phyloP scores from a whole-genome alignment of 495 filamentous ascomycete genomes.

The Monascus purpureus region DNA sequence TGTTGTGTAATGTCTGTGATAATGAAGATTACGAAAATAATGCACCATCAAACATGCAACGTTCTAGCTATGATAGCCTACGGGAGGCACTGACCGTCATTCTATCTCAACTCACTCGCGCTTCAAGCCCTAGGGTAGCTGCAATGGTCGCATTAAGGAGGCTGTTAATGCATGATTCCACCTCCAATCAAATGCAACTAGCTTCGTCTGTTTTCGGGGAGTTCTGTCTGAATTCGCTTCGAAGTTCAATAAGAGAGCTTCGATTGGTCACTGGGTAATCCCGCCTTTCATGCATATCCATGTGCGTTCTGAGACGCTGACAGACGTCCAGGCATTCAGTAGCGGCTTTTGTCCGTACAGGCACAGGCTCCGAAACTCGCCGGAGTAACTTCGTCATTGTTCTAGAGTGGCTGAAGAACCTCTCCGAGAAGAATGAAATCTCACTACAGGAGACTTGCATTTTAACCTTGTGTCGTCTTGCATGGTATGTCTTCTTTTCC shows the following conservation, averaged over 20 bases:
- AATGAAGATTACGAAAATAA: conserved; percentile 8
- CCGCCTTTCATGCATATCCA: neutral
- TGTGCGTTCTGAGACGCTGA: conserved; percentile 14
- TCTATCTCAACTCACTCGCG: conserved; percentile 41
- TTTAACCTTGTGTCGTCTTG: conserved; percentile 69
- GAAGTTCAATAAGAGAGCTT: conserved; percentile 74
- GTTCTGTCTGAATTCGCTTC: conserved; percentile 66
- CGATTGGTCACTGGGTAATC: conserved; percentile 62
- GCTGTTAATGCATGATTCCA: conserved; percentile 47
- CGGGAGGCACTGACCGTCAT: conserved; percentile 43
- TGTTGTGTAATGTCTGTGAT: conserved; percentile 25
- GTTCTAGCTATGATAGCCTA: conserved; percentile 25
- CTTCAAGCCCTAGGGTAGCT: conserved; percentile 47
- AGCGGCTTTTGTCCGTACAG: conserved; percentile 45
- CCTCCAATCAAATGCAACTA: conserved; percentile 46
- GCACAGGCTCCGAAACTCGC: conserved; percentile 28
- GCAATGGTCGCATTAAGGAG: conserved; percentile 61
- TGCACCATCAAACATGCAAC: conserved; percentile 9
- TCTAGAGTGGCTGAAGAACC: conserved; percentile 51
- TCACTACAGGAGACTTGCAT: conserved; percentile 71
- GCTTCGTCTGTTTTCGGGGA: conserved; percentile 51
- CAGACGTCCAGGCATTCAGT: conserved; percentile 41
- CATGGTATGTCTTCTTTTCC: conserved; percentile 31
- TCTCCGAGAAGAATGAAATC: conserved; percentile 50
- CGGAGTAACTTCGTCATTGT: conserved; percentile 52